Evolutionary conservation across 2,329 filamentous ascomycete genomes (phyloP), one percentile per base, ranked within the genome.

Genomic region (Fusarium coffeatum): DNA sequence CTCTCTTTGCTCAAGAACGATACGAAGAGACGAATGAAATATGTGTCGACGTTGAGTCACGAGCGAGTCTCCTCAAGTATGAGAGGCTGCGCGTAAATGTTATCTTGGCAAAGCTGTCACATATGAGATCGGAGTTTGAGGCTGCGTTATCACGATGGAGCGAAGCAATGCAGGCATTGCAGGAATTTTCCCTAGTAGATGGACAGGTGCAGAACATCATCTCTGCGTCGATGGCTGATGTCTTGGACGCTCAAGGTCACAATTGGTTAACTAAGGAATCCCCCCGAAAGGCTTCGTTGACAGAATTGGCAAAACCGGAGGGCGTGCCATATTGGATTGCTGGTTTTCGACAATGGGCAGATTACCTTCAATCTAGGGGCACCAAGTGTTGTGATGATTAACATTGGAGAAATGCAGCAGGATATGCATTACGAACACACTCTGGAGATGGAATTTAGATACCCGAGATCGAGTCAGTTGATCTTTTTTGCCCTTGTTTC

Each of bases 271-370:
- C 68, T 15, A 66, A 63, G 16, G 68, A 69, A 41, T 71, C 68
- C 32, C 68, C 68, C n/a, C 58, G 68, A 37, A 54, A 58, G 40
- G 68, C 64, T 40, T 71, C 68, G n/a, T 40, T 71, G 23, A 48
- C 32, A 27, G 68, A 71, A 25, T 37, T 71, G 51, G 68, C 68
- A n/a, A 71, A 71, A 55, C 59, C 68, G n/a, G 47, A 71, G 37
- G 68, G 68, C 1, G 64, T 71, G 42, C 64, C 68, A 28, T 49
- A 71, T 55, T 71, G 68, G 68, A 71, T 71, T 30, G 68, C 68
- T 28, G 68, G 68, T 15, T 71, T 71, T 47, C 59, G 68, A 16
- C 68, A 71, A 40, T 71, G 68, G 68, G 59, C 64, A 41, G 60
- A 59, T 6, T 72, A 66, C 53, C 34, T 71, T n/a, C 68, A 71